Base-by-base conservation (phyloP, 2,329 filamentous ascomycete genomes). In the Monilinia fructicola region DNA sequence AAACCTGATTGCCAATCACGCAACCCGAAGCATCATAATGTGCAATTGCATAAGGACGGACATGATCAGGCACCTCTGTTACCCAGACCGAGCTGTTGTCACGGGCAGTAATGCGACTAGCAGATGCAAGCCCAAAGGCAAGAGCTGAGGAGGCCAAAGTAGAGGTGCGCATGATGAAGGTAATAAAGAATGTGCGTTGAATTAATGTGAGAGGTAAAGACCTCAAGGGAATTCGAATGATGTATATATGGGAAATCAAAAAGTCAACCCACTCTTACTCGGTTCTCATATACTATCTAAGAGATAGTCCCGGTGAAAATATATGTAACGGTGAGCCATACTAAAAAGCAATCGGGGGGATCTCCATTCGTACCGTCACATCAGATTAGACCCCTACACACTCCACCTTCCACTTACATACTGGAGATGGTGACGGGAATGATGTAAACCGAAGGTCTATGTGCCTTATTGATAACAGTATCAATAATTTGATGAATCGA, bases 1-100 rank as follows among this genome's bases (percentile, higher is more conserved):
- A 80, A 62, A 78, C 65, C 67, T 80, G 79, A 12, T 72, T 69
- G 14, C 76, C 76, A 31, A 80, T 67, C 4, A 69, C 66, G 23
- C 73, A 71, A 10, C 74, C 72, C 50, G 71, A 71, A n/a, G 76
- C 73, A 50, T 68, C 48, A 48, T 70, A 70, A 54, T 73, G 70
- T 4, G 65, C 62, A 44, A 73, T 72, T 50, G 71, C 67, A 54
- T 73, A 72, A 6, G 72, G 72, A n/a, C 72, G 70, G 35, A 72
- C 69, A 59, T 65, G 66, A 11, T 59, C 66, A 35, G 71, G 71
- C 11, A 72, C 68, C 40, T 67, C 64, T 31, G 68, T 69, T 14
- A 72, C 72, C 71, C 70, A 73, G 14, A 73, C 68, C 9, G 67
- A 69, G 18, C 55, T 62, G 1, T 63, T 52, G 3, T 54, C 60